A percentile compares a stretch with the other conserved stretches of the same genome.
These are phyloP conservation scores for Baudoinia panamericana DNA, from an alignment of 495 filamentous ascomycete genomes.

Conservation along the genomic window DNA sequence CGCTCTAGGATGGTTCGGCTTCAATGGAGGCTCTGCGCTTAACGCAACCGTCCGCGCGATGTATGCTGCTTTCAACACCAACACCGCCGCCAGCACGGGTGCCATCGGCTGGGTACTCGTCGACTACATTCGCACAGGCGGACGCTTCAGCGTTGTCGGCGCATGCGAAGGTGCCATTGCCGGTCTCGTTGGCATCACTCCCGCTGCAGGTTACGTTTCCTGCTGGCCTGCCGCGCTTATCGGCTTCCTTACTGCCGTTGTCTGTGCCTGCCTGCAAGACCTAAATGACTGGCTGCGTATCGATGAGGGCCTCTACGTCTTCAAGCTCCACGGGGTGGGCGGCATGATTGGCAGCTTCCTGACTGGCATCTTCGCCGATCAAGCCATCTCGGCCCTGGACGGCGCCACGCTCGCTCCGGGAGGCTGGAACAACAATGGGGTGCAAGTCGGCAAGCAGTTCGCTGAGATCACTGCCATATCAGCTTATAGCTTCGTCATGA, in stretches of 20 bases:
- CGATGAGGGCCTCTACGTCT: conserved; percentile 51
- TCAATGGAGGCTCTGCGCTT: conserved; percentile 49
- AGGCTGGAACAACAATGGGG: conserved; percentile 43
- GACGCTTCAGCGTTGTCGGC: conserved; percentile 46
- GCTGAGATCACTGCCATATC: conserved; percentile 47
- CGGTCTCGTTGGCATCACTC: conserved; percentile 52
- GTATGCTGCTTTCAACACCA: conserved; percentile 49
- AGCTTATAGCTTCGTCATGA: conserved; percentile 42
- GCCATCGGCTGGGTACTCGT: conserved; percentile 47
- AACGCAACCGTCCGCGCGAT: conserved; percentile 45
- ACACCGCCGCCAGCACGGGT: conserved; percentile 44
- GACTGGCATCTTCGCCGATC: conserved; percentile 47
- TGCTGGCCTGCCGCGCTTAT: conserved; percentile 41
- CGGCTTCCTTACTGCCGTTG: conserved; percentile 43
- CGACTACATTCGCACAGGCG: conserved; percentile 42
- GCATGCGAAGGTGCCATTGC: conserved; percentile 51
- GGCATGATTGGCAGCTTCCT: conserved; percentile 50
- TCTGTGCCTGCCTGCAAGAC: conserved; percentile 39
- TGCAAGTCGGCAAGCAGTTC: conserved; percentile 47
- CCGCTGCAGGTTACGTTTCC: conserved; percentile 47
- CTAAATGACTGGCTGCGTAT: conserved; percentile 46
- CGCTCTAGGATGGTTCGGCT: conserved; percentile 39
- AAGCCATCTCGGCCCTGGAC: conserved; percentile 33
- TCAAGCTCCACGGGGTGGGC: conserved; percentile 49
- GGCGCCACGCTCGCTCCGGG: conserved; percentile 37